phyloP scores from a whole-genome alignment of 768 basidiomycete species.

The Psilocybe subaeruginosa region DNA sequence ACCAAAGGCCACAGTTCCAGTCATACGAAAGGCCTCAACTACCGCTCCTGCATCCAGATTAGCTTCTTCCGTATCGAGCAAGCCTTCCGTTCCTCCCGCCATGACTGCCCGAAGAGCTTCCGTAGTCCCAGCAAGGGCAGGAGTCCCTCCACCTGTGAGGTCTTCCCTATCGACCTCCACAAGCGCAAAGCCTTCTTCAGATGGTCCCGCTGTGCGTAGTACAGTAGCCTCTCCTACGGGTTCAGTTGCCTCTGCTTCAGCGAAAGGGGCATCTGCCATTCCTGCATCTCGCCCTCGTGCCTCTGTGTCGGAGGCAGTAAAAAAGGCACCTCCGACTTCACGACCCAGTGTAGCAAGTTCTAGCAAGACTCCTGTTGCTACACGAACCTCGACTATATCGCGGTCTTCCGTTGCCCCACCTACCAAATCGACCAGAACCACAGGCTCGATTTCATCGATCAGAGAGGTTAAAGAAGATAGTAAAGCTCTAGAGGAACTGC shows the following conservation, averaged over 20 bases:
- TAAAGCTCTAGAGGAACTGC: conserved; percentile 55
- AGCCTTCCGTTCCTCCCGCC: conserved; percentile 36
- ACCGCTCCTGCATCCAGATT: conserved; percentile 44
- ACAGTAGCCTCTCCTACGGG: conserved; percentile 61
- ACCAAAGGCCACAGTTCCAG: conserved; percentile 14
- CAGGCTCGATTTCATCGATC: conserved; percentile 74
- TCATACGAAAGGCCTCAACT: conserved; percentile 25
- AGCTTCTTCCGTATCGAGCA: conserved; percentile 25
- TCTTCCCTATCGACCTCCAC: conserved; percentile 43
- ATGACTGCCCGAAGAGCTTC: conserved; percentile 46
- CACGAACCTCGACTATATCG: conserved; percentile 31
- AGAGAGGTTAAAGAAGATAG: conserved; percentile 65
- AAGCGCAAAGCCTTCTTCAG: conserved; percentile 38
- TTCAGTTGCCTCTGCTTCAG: conserved; percentile 51
- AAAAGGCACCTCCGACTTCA: conserved; percentile 46
- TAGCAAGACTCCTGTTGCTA: conserved; percentile 32
- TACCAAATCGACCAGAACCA: conserved; percentile 46
- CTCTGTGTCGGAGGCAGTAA: conserved; percentile 67
- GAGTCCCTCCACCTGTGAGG: conserved; percentile 35
- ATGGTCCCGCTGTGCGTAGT: conserved; percentile 39
- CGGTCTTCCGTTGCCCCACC: conserved; percentile 34
- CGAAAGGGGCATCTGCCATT: conserved; percentile 42
- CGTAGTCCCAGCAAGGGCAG: conserved; percentile 43
- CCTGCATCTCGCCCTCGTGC: conserved; percentile 61
- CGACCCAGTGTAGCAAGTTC: conserved; percentile 44